phyloP scores from a whole-genome alignment of 2,329 filamentous ascomycete genomes.

The Penicillium sp. region DNA sequence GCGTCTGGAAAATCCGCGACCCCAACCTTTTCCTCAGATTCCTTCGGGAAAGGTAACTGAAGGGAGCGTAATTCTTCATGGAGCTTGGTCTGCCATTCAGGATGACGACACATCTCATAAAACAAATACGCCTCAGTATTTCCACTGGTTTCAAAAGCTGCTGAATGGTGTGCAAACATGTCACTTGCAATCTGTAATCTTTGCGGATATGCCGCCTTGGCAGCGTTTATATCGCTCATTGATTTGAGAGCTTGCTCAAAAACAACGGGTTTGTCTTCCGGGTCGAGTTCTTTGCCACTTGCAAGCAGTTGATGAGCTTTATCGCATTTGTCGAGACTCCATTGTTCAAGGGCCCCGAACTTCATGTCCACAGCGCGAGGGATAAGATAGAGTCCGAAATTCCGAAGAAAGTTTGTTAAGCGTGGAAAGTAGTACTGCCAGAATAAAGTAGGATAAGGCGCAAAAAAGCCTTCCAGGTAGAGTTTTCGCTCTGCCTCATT shows the following conservation, averaged over 20 bases:
- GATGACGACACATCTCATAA: slow-evolving; percentile 1
- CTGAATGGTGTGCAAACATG: slow-evolving; percentile 1
- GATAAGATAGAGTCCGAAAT: not conserved
- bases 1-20: not conserved
- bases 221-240: not conserved
- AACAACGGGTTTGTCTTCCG: not conserved
- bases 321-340: slow-evolving; percentile 5
- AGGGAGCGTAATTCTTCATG: not conserved
- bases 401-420: not conserved
- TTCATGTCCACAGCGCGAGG: not conserved
- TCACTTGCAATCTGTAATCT: slow-evolving; percentile 1
- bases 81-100: slow-evolving; percentile 5
- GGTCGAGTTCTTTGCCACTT: not conserved
- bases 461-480: not conserved
- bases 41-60: not conserved
- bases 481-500: not conserved
- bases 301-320: not conserved
- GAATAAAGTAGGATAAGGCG: not conserved
- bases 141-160: slow-evolving; percentile 3
- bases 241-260: not conserved
- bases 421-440: slow-evolving; percentile 1
- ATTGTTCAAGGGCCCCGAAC: not conserved
- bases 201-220: not conserved
- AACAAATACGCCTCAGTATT: slow-evolving; percentile 1
- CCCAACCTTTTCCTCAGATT: not conserved